Percentiles rank a stretch among this genome's conserved stretches.
Conservation (phyloP, 768 basidiomycete genomes). For the Panellus pusillus region DNA sequence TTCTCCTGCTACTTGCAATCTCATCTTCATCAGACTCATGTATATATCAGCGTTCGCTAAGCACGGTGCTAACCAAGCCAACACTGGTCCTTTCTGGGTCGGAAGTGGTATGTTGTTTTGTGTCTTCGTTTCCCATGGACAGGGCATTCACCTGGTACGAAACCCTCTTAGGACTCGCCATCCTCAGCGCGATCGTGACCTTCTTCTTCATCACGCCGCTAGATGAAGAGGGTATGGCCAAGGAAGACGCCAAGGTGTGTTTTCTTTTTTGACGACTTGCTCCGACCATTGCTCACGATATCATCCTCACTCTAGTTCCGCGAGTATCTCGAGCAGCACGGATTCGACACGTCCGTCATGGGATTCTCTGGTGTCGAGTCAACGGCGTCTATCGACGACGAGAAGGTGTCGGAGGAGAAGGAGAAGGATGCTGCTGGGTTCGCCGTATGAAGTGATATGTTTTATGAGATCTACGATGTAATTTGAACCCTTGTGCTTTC, state of each 20-base stretch:
- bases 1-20: neutral
- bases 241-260: constrained; percentile 65
- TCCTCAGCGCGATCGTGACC: constrained; percentile 76
- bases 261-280: neutral
- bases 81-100: constrained; percentile 88
- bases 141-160: constrained; percentile 6
- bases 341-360: constrained; percentile 78
- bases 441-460: too few relatives aligned
- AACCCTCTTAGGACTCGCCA: constrained; percentile 53
- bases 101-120: constrained; percentile 54
- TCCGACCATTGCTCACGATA: neutral
- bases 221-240: constrained; percentile 72
- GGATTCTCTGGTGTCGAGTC: constrained; percentile 40
- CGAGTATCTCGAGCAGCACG: constrained; percentile 73
- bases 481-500: too few relatives aligned
- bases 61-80: constrained; percentile 49
- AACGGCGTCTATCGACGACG: neutral
- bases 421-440: constrained; percentile 6
- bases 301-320: constrained; percentile 57
- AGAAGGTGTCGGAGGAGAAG: constrained; percentile 15
- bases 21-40: constrained; percentile 8
- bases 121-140: neutral
- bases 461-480: too few relatives aligned
- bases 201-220: constrained; percentile 75
- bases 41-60: constrained; percentile 54